A percentile compares a stretch with the other conserved stretches of the same genome.
phyloP scores from a whole-genome alignment of 1,284 basidiomycete genomes.

The Cutaneotrichosporon sp. region DNA sequence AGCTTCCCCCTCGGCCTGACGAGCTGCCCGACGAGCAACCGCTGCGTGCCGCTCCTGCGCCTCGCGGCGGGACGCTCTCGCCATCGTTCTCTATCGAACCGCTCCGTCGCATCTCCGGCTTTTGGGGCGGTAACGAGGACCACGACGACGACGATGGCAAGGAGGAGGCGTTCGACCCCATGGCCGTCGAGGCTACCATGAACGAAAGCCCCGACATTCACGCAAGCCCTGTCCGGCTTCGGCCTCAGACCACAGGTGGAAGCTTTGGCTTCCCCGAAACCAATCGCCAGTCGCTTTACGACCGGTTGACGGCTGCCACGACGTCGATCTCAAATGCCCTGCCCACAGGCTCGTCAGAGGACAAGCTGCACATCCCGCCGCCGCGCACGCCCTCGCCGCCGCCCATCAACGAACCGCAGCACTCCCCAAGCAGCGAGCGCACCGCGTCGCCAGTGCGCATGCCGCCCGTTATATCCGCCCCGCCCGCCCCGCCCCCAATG shows the following conservation, averaged over 20 bases:
- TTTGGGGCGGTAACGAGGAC: conserved; percentile 17
- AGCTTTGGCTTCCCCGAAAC: not conserved
- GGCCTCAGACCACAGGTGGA: not conserved
- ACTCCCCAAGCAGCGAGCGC: conserved; percentile 11
- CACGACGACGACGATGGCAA: conserved; percentile 7
- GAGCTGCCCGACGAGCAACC: conserved; percentile 29
- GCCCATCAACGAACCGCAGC: not conserved
- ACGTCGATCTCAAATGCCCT: not conserved
- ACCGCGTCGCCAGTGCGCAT: conserved; percentile 14
- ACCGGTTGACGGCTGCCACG: conserved; percentile 11
- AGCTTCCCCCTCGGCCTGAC: conserved; percentile 36
- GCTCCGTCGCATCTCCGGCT: conserved; percentile 30
- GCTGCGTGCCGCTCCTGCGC: not conserved
- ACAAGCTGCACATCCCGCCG: conserved; percentile 13
- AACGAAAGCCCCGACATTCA: not conserved
- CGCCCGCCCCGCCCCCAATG: conserved; percentile 7
- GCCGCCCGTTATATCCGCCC: conserved; percentile 7
- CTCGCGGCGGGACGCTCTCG: conserved; percentile 12
- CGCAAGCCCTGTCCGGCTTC: not conserved
- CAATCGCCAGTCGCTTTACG: conserved; percentile 14
- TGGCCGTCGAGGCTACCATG: conserved; percentile 17
- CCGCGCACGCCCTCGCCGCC: conserved; percentile 5
- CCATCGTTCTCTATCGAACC: conserved; percentile 20
- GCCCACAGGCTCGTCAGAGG: not conserved
- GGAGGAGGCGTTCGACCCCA: conserved; percentile 33